Base-by-base conservation (phyloP, 2,329 filamentous ascomycete genomes). In the Bipolaris victoriae region DNA sequence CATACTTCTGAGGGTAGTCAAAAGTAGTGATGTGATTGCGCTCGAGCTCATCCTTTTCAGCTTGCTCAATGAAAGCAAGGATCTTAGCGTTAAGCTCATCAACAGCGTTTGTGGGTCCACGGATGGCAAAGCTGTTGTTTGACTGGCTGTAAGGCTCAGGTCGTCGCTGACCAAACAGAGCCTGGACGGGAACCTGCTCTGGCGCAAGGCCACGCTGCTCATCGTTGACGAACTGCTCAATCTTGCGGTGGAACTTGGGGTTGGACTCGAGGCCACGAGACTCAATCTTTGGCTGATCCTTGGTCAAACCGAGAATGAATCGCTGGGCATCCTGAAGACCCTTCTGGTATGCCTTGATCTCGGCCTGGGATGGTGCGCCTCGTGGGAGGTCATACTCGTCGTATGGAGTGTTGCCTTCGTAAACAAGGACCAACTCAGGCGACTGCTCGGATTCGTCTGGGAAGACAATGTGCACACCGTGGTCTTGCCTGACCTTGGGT, bases 1-100 rank as follows among this genome's bases (percentile, higher is more conserved):
- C 92, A 72, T 88, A 96, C 78, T 97, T 96, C 74, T 97, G 91
- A 7, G 94, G 94, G 80, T 97, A 99, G 62, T 97, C 92, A 66
- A 98, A 98, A 24, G 85, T 87, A 57, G 91, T 81, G 2, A 87
- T 92, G 78, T 93, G 96, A 43, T 91, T 92, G 58, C 94, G 90
- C 79, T 98, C 94, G 73, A 95, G 90, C 77, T 98, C 94, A 60
- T 98, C 93, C 75, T 91, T 86, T 80, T 93, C 90, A 77, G 96
- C 92, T 73, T 96, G 90, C 72, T 90, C 88, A 20, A 98, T 82
- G 71, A 97, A 98, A 6, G 86, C 86, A 57, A 85, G 78, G 52
- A 96, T 86, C 80, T 93, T 95, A 35, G 83, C 78, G 29, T 86
- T 83, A 37, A 98, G 83, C 2, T 86, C 85, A 49, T 90, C 85